These are phyloP conservation scores for Cyclostephanos invisitatus DNA, from an alignment of 108 stramenopile genomes.

Conservation along the genomic window DNA sequence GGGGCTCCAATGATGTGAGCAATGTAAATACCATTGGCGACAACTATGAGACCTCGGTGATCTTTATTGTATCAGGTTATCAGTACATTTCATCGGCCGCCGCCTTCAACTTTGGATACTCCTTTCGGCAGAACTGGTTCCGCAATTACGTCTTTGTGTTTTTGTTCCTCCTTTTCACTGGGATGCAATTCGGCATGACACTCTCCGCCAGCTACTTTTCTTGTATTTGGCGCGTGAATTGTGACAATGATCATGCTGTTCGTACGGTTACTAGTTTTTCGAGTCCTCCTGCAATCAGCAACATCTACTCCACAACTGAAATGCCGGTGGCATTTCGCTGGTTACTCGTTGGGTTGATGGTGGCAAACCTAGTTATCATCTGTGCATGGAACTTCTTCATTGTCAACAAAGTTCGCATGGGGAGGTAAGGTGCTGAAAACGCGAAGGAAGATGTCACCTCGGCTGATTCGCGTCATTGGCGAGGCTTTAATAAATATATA, in stretches of 20 bases:
- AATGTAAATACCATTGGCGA: slow-evolving; percentile 53
- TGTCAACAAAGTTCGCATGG: slow-evolving; percentile 33
- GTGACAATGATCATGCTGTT: slow-evolving; percentile 58
- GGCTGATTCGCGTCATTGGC: too few species aligned
- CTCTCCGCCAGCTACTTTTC: slow-evolving; percentile 46
- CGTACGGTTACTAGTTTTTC: slow-evolving; percentile 18
- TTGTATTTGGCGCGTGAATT: slow-evolving; percentile 65
- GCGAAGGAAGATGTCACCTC: background rate
- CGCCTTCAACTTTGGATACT: slow-evolving; percentile 63
- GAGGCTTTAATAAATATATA: too few species aligned
- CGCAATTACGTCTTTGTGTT: slow-evolving; percentile 57
- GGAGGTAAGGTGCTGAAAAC: background rate
- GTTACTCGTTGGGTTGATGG: slow-evolving; percentile 49
- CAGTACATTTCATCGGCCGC: slow-evolving; percentile 64
- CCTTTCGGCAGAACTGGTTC: slow-evolving; percentile 44
- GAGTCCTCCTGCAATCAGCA: slow-evolving; percentile 43
- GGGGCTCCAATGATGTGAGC: slow-evolving; percentile 53
- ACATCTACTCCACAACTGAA: slow-evolving; percentile 56
- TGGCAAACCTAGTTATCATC: slow-evolving; percentile 37
- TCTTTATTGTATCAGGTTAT: slow-evolving; percentile 64
- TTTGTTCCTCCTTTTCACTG: slow-evolving; percentile 30
- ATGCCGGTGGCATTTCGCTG: slow-evolving; percentile 57
- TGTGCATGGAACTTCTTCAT: slow-evolving; percentile 52
- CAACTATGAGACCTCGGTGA: slow-evolving; percentile 47
- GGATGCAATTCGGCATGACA: slow-evolving; percentile 34